phyloP scores from a whole-genome alignment of 192 early-diverging fungal genomes.

The Entrophospora sp. region DNA sequence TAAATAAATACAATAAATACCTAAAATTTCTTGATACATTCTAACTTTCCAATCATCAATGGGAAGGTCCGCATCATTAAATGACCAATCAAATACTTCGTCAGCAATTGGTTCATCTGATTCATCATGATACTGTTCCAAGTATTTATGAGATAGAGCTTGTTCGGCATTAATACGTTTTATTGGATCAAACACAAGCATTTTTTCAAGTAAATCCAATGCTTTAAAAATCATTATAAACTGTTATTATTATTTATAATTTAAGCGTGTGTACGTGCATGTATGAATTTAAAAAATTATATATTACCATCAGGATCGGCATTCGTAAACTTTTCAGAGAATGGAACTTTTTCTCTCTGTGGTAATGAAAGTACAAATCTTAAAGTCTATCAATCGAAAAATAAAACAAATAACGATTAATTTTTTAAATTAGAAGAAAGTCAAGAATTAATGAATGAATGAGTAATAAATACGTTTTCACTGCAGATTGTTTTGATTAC shows the following conservation, averaged over 20 bases:
- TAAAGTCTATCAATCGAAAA: slow-evolving; percentile 50
- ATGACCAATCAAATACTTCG: slow-evolving; percentile 88
- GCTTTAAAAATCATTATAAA: slow-evolving; percentile 38
- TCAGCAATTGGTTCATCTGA: slow-evolving; percentile 77
- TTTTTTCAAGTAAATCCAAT: slow-evolving; percentile 78
- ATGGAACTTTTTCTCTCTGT: slow-evolving; percentile 68
- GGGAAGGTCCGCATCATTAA: slow-evolving; percentile 83
- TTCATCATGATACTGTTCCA: slow-evolving; percentile 86
- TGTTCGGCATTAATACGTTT: slow-evolving; percentile 83
- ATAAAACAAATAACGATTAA: background rate
- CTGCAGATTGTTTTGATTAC: slow-evolving; percentile 87
- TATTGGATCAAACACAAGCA: slow-evolving; percentile 89
- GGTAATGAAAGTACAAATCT: slow-evolving; percentile 86
- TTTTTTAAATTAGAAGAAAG: background rate
- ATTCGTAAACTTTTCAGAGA: slow-evolving; percentile 70
- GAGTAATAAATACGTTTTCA: slow-evolving; percentile 57
- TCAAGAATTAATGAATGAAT: background rate
- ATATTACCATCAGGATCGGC: slow-evolving; percentile 57
- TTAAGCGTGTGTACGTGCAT: too few relatives aligned
- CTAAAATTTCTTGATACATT: slow-evolving; percentile 81
- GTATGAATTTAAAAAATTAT: background rate
- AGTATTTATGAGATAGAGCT: slow-evolving; percentile 82
- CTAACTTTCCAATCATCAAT: slow-evolving; percentile 83
- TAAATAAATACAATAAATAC: background rate
- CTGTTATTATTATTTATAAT: too few relatives aligned